Percentiles rank a stretch among this genome's conserved stretches.
Conservation (phyloP, 371 early-diverging fungal species). For the Fennellomyces sp. region DNA sequence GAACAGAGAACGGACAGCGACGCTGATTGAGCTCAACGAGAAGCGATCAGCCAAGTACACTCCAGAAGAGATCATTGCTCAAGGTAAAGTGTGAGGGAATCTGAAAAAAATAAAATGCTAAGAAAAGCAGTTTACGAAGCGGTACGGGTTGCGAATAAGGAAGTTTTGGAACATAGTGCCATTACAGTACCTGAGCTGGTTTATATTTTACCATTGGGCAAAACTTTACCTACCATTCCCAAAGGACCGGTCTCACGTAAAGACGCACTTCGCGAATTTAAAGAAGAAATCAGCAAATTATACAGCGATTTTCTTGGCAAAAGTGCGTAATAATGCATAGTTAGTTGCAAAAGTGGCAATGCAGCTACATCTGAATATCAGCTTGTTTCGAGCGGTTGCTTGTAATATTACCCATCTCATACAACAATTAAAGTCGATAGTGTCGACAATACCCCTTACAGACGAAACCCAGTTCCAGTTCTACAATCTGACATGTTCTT, state of each 20-base stretch:
- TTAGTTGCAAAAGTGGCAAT: no score
- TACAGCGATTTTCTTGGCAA: slow-evolving; percentile 32
- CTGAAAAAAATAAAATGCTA: no score
- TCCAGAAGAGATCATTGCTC: slow-evolving; percentile 12
- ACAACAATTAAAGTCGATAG: no score
- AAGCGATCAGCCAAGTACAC: slow-evolving; percentile 1
- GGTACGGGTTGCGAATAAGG: slow-evolving; percentile 26
- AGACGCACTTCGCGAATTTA: slow-evolving; percentile 11
- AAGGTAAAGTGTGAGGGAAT: no score
- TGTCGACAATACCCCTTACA: no score
- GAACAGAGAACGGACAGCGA: slow-evolving; percentile 24
- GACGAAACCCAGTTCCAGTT: no score
- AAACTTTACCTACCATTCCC: slow-evolving; percentile 21
- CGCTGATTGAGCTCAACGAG: slow-evolving; percentile 21
- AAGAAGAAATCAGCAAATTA: slow-evolving; percentile 20
- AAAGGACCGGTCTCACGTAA: slow-evolving; percentile 30
- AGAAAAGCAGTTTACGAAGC: slow-evolving; percentile 24
- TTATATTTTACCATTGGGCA: slow-evolving; percentile 25
- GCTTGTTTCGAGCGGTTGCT: no score
- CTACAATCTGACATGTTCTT: no score
- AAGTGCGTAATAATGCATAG: no score
- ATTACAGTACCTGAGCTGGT: slow-evolving; percentile 39
- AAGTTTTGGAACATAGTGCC: slow-evolving; percentile 26
- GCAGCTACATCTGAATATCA: no score
- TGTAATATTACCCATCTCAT: no score